Percentiles rank a stretch among this genome's conserved stretches.
These are phyloP conservation scores for Medicago lupulina DNA, from an alignment of 306 rosid species.

Conservation along the genomic window DNA sequence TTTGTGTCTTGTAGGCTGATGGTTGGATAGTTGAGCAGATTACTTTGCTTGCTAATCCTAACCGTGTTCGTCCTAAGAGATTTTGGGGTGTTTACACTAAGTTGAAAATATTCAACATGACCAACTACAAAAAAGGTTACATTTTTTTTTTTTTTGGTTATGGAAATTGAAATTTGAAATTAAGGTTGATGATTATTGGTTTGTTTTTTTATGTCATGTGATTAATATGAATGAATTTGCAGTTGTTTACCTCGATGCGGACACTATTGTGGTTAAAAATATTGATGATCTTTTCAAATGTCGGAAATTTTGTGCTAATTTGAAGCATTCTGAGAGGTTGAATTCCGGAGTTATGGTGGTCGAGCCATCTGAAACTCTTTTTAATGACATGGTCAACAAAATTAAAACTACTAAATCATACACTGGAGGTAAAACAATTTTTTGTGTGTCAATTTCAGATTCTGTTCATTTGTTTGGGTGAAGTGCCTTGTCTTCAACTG, in stretches of 20 bases:
- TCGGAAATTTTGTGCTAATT: constrained; percentile 89
- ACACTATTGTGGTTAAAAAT: constrained; percentile 84
- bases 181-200: constrained; percentile 23
- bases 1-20: constrained; percentile 71
- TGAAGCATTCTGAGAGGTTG: constrained; percentile 99
- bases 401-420: constrained; percentile 76
- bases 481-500: constrained; percentile 3
- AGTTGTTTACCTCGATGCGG: constrained; percentile 99
- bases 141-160: background rate
- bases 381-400: constrained; percentile 89
- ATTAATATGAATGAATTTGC: too few species aligned
- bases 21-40: constrained; percentile 97
- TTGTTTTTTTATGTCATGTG: too few species aligned
- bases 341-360: constrained; percentile 99
- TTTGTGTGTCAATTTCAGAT: constrained; percentile 1
- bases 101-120: constrained; percentile 95
- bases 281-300: constrained; percentile 97
- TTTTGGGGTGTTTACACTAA: constrained; percentile 99
- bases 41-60: constrained; percentile 90
- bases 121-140: constrained; percentile 85
- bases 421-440: constrained; percentile 75
- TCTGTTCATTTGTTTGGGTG: constrained; percentile 10
- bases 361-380: constrained; percentile 81
- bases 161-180: constrained; percentile 7
- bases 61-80: constrained; percentile 87